Percentiles rank a stretch among this genome's conserved stretches.
Evolutionary conservation across 257 asterid species (phyloP).

Genomic region (Prunella vulgaris): DNA sequence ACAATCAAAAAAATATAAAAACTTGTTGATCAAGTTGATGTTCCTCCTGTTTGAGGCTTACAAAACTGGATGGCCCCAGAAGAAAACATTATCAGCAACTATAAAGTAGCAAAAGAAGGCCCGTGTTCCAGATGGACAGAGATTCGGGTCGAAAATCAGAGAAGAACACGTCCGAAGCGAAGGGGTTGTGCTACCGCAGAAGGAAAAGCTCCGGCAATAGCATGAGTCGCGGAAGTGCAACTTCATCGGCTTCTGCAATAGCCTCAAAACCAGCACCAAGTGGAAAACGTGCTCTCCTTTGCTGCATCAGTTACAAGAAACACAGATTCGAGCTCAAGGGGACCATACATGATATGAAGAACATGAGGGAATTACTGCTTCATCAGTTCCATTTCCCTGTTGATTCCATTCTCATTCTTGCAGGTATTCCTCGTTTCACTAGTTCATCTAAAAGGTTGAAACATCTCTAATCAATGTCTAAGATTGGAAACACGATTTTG

Average conservation of each 20-base stretch:
- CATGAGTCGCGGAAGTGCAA: background rate
- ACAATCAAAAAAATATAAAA: background rate
- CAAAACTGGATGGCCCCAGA: background rate
- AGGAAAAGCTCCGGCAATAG: constrained; percentile 16
- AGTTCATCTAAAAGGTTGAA: background rate
- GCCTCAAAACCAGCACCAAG: constrained; percentile 25
- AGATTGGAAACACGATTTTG: background rate
- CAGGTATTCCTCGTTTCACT: constrained; percentile 31
- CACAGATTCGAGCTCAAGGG: constrained; percentile 49
- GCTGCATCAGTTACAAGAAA: constrained; percentile 59
- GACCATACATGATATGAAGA: constrained; percentile 38
- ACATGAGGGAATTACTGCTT: constrained; percentile 38
- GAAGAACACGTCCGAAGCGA: background rate
- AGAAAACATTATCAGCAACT: background rate
- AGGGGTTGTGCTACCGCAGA: constrained; percentile 13
- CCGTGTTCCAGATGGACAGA: background rate
- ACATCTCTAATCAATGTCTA: too few relatives aligned
- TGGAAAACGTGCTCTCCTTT: constrained; percentile 57
- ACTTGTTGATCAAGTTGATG: background rate
- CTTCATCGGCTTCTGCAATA: constrained; percentile 1
- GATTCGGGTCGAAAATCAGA: background rate
- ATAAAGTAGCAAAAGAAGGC: background rate
- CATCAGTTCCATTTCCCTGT: constrained; percentile 33
- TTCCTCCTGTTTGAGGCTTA: background rate
- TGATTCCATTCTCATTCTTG: constrained; percentile 49